phyloP scores from a whole-genome alignment of 2,329 filamentous ascomycete genomes.

The Pseudogymnoascus sp. region DNA sequence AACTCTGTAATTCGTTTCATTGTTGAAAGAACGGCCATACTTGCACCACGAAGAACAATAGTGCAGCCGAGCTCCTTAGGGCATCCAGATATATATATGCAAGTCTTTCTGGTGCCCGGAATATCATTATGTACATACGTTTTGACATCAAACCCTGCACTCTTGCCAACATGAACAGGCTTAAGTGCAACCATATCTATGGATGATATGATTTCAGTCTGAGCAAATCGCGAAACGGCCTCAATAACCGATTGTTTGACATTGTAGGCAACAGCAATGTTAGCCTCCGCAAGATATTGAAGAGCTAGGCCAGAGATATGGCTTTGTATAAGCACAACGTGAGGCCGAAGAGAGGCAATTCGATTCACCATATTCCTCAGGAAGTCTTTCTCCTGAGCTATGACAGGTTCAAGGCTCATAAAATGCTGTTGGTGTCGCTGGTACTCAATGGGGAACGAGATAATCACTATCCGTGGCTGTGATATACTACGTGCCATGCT shows the following conservation, averaged over 20 bases:
- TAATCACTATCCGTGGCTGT: slow-evolving; percentile 79
- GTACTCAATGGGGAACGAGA: slow-evolving; percentile 94
- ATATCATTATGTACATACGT: slow-evolving; percentile 79
- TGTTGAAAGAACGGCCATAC: slow-evolving; percentile 59
- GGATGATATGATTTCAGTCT: slow-evolving; percentile 87
- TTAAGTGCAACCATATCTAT: slow-evolving; percentile 82
- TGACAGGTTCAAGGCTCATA: slow-evolving; percentile 95
- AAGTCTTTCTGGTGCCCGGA: slow-evolving; percentile 76
- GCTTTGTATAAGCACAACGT: slow-evolving; percentile 83
- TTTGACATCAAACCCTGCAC: slow-evolving; percentile 86
- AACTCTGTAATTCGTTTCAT: slow-evolving; percentile 95
- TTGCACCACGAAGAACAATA: slow-evolving; percentile 78
- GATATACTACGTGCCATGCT: slow-evolving; percentile 85
- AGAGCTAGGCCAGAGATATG: slow-evolving; percentile 87
- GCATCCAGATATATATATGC: slow-evolving; percentile 89
- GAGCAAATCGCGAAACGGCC: slow-evolving; percentile 84
- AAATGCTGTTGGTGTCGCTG: slow-evolving; percentile 88
- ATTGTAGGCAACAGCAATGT: slow-evolving; percentile 91
- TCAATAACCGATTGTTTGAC: slow-evolving; percentile 94
- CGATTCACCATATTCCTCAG: slow-evolving; percentile 83
- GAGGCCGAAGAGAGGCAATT: slow-evolving; percentile 76
- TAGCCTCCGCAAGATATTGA: slow-evolving; percentile 76
- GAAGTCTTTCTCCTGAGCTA: slow-evolving; percentile 93
- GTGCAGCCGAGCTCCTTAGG: slow-evolving; percentile 87
- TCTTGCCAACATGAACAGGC: slow-evolving; percentile 66